Conservation (phyloP, 192 early-diverging fungal species). For the Entrophospora sp. region DNA sequence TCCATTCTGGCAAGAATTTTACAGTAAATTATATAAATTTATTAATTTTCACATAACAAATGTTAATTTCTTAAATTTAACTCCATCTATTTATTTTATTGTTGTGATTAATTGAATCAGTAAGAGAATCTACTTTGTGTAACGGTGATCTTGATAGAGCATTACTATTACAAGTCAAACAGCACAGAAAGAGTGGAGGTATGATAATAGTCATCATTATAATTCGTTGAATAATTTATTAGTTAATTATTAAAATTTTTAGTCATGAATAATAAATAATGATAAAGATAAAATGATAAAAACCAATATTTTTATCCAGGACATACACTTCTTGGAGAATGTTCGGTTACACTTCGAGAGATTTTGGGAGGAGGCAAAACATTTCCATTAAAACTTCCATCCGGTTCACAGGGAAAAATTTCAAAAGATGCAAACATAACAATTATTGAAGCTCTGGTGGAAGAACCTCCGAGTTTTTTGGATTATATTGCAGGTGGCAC, state of each 20-base stretch:
- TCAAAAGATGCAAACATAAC: neutral
- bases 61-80: too few species aligned
- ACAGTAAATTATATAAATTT: too few species aligned
- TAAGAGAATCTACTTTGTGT: conserved; percentile 19
- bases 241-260: neutral
- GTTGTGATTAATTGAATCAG: too few species aligned
- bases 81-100: too few species aligned
- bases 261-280: neutral
- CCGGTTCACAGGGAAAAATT: neutral
- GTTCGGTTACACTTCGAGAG: neutral
- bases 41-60: too few species aligned
- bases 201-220: too few species aligned
- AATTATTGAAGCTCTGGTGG: neutral
- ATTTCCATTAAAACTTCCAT: neutral
- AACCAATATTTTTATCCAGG: neutral
- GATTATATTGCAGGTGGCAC: conserved; percentile 45
- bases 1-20: conserved; percentile 25
- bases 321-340: neutral
- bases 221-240: conserved; percentile 1
- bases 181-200: conserved; percentile 26
- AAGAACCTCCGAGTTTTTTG: conserved; percentile 31
- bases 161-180: conserved; percentile 24
- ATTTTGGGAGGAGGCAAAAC: neutral
- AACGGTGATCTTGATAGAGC: conserved; percentile 26
- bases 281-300: neutral